phyloP scores from a whole-genome alignment of 352 stramenopile species.

The Pythium monospermum region DNA sequence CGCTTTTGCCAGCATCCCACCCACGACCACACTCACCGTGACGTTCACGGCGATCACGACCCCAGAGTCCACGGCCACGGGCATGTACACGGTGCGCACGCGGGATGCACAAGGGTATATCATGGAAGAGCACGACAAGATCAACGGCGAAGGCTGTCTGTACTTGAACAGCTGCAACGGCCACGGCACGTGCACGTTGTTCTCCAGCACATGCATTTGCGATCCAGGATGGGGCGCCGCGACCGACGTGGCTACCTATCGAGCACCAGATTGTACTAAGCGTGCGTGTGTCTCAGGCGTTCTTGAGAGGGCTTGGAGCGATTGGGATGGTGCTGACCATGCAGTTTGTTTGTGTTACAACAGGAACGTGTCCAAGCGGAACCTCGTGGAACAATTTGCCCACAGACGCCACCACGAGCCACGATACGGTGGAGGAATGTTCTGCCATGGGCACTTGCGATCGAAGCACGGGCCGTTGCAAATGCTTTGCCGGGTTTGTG shows the following conservation, averaged over 20 bases:
- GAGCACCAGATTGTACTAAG: conserved; percentile 73
- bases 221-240: conserved; percentile 48
- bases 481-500: conserved; percentile 78
- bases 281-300: conserved; percentile 28
- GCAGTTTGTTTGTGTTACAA: not conserved
- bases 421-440: conserved; percentile 68
- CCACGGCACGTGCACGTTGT: conserved; percentile 69
- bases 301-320: too few species aligned
- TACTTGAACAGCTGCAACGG: conserved; percentile 82
- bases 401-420: conserved; percentile 26
- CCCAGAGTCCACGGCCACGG: conserved; percentile 30
- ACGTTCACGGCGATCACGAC: conserved; percentile 49
- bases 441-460: conserved; percentile 86
- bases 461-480: conserved; percentile 57
- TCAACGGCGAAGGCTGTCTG: conserved; percentile 54
- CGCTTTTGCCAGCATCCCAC: conserved; percentile 23
- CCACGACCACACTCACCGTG: conserved; percentile 27
- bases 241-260: conserved; percentile 68
- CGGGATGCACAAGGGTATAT: conserved; percentile 32
- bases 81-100: conserved; percentile 51
- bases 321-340: too few species aligned
- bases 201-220: conserved; percentile 62
- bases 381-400: conserved; percentile 54
- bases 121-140: conserved; percentile 46
- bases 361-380: conserved; percentile 46